A percentile compares a stretch with the other conserved stretches of the same genome.
These are phyloP conservation scores for Botrytis tulipae DNA, from an alignment of 2,329 filamentous ascomycete genomes.

Conservation along the genomic window DNA sequence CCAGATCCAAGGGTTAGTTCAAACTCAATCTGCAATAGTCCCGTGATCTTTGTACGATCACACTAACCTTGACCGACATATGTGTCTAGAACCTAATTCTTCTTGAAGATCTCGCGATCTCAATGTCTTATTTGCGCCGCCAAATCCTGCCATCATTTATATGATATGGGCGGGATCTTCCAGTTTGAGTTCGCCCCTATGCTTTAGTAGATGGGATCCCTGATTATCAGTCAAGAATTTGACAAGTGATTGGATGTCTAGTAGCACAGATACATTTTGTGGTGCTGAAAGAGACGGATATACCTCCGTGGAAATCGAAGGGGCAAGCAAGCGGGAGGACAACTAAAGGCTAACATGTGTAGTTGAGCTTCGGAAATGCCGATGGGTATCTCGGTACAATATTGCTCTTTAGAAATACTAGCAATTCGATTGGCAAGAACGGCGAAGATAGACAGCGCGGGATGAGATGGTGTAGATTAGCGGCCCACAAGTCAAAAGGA, in stretches of 20 bases:
- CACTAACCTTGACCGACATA: background rate
- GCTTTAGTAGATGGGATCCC: background rate
- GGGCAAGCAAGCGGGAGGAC: background rate
- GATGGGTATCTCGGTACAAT: background rate
- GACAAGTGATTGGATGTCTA: background rate
- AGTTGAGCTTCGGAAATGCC: background rate
- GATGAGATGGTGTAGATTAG: background rate
- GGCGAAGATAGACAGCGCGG: background rate
- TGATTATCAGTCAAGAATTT: background rate
- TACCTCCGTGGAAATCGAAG: background rate
- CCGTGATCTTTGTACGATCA: background rate
- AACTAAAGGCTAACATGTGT: background rate
- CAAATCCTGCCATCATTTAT: background rate
- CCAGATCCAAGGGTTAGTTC: background rate
- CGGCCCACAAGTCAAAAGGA: background rate
- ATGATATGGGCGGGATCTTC: background rate
- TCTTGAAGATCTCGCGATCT: background rate
- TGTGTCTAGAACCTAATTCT: background rate
- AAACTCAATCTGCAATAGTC: background rate
- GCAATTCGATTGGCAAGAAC: background rate
- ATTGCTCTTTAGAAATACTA: background rate
- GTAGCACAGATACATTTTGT: background rate
- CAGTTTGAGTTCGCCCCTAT: background rate
- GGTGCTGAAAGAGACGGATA: background rate
- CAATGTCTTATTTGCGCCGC: background rate